A percentile compares a stretch with the other conserved stretches of the same genome.
These are phyloP conservation scores for Leishmania lainsoni DNA, from an alignment of 208 protist genomes.

Conservation along the genomic window DNA sequence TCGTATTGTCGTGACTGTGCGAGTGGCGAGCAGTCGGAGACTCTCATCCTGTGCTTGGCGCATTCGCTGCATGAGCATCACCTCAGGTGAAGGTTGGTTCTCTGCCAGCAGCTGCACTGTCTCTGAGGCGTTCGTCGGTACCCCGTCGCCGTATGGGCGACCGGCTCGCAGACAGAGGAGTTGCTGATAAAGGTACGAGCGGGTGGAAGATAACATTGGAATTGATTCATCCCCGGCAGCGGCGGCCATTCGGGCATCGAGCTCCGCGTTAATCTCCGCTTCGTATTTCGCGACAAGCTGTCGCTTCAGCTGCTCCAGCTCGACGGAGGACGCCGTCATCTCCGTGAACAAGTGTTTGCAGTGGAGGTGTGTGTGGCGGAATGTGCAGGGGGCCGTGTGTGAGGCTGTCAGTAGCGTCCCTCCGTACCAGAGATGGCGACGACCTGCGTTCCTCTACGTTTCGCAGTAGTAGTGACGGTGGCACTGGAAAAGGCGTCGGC, in stretches of 20 bases:
- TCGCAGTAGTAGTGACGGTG: background rate
- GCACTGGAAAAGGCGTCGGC: background rate
- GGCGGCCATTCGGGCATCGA: background rate
- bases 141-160: background rate
- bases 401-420: background rate
- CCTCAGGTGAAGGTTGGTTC: slow-evolving; percentile 9
- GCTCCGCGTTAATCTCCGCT: slow-evolving; percentile 11
- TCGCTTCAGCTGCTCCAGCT: slow-evolving; percentile 29
- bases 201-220: background rate
- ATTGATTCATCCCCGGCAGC: background rate
- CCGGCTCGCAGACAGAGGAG: slow-evolving; percentile 50
- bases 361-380: background rate
- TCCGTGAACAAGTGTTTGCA: background rate
- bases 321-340: slow-evolving; percentile 7
- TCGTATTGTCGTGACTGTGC: background rate
- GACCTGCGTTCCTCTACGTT: background rate
- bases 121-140: slow-evolving; percentile 12
- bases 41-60: slow-evolving; percentile 26
- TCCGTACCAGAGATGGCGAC: background rate
- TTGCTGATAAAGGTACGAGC: slow-evolving; percentile 43
- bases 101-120: slow-evolving; percentile 16
- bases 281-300: slow-evolving; percentile 23
- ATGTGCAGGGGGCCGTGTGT: background rate
- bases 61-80: slow-evolving; percentile 16
- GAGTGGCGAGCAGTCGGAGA: slow-evolving; percentile 19